Conservation (phyloP, 371 early-diverging fungal species). For the Mortierella polycephala region DNA sequence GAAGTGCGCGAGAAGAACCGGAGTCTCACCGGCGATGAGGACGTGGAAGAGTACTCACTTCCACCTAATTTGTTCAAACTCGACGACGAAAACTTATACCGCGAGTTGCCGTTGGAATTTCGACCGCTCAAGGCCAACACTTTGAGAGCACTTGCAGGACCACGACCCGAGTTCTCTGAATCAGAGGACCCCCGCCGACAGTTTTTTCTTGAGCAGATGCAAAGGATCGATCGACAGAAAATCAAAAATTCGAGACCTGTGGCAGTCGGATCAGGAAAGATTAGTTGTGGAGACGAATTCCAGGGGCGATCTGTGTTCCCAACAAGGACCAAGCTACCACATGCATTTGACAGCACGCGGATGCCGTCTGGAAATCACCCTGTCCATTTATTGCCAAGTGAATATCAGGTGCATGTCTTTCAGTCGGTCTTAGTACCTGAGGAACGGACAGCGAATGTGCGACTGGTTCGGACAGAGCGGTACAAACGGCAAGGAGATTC, state of each 20-base stretch:
- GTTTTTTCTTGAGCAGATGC: not conserved
- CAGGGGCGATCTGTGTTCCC: constrained; percentile 8
- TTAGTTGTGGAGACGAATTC: constrained; percentile 1
- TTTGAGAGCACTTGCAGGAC: constrained; percentile 2
- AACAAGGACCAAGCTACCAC: not conserved
- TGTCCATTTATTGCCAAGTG: constrained; percentile 23
- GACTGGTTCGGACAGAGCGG: constrained; percentile 35
- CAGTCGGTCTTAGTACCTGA: constrained; percentile 23
- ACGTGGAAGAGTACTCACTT: not conserved
- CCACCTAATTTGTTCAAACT: not conserved
- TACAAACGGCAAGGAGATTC: constrained; percentile 33
- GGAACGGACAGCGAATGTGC: constrained; percentile 20
- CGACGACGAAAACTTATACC: too few species aligned
- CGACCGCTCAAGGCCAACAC: constrained; percentile 2
- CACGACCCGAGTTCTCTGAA: constrained; percentile 2
- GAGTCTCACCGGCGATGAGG: not conserved
- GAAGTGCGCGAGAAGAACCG: not conserved
- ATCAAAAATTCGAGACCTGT: not conserved
- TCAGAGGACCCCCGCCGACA: not conserved
- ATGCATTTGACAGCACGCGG: not conserved
- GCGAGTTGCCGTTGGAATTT: not conserved
- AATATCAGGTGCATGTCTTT: constrained; percentile 43
- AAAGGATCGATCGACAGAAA: not conserved
- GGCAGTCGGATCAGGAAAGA: not conserved
- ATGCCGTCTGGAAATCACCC: constrained; percentile 29